phyloP scores from a whole-genome alignment of 2,329 filamentous ascomycete genomes.

The Fusarium bactridioides region DNA sequence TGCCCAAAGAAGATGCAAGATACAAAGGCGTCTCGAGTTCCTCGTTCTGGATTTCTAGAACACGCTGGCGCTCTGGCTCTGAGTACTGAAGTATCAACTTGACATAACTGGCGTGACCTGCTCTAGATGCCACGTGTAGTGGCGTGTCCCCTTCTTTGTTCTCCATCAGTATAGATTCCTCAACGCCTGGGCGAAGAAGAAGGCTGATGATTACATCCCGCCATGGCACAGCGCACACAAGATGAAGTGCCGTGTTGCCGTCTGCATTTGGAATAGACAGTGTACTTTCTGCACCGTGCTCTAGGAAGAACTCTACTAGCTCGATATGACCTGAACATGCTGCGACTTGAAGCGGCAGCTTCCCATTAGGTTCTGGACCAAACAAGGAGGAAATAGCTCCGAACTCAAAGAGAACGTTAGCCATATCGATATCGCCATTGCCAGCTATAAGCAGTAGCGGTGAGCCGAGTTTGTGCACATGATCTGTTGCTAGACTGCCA shows the following conservation, averaged over 20 bases:
- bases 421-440: neutral
- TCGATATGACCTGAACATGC: fast-evolving
- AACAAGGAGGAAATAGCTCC: neutral
- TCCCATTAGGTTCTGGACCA: fast-evolving
- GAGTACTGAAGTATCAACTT: neutral
- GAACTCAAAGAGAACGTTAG: neutral
- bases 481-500: neutral
- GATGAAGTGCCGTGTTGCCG: fast-evolving
- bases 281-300: fast-evolving
- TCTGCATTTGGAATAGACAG: fast-evolving
- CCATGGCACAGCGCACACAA: fast-evolving
- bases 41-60: fast-evolving
- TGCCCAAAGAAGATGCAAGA: neutral
- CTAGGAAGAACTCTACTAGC: neutral
- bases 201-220: fast-evolving
- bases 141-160: fast-evolving
- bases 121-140: fast-evolving
- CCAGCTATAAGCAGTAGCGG: fast-evolving
- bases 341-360: neutral
- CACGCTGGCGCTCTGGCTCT: fast-evolving
- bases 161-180: fast-evolving
- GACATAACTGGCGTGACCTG: fast-evolving
- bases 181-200: neutral
- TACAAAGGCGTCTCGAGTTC: neutral
- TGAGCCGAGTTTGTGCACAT: fast-evolving